Base-by-base conservation (phyloP, 2,329 filamentous ascomycete species). In the Ustulina deusta region DNA sequence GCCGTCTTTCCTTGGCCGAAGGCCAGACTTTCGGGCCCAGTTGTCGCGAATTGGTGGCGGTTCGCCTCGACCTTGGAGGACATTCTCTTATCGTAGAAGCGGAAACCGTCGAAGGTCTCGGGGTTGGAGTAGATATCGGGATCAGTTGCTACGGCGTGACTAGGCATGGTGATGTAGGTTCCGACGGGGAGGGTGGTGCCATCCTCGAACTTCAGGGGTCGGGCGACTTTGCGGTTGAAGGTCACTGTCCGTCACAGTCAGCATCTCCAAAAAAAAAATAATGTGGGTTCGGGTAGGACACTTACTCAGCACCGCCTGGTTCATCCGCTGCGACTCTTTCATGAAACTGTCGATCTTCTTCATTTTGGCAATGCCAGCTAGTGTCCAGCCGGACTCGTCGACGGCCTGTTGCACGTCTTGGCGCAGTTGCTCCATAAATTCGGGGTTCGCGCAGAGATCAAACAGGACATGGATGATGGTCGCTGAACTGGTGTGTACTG, bases 311-410 rank as follows among this genome's bases (percentile, higher is more conserved):
- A 68, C 68, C 6, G 69, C 63, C 32, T 71, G 69, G 69, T 71
- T 71, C 69, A 71, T 68, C 6, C 69, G 69, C 68, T 71, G 69
- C 2, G 69, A 71, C 46, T 70, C 69, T n/a, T 71, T 71, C 69
- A 71, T 69, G 56, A 71, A 71, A 49, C 69, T 71, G 51, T 71
- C 69, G 36, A 71, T 15, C 51, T 65, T 71, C 67, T 71, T 71
- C 69, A 71, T 71, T 62, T 69, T 71, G 44, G 69, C 69, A 55
- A 71, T 69, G 17, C 13, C 63, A 3, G 69, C 69, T 59, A 71
- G 61, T 32, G 69, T 71, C 69, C 69, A 71, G 34, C 69, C 69
- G n/a, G 69, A 71, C 44, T 71, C 69, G 15, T 63, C 51, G 20
- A 71, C 44, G 51, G 69, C 69, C 15, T 69, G 63, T 60, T 63